A percentile compares a stretch with the other conserved stretches of the same genome.
phyloP scores from a whole-genome alignment of 2,329 filamentous ascomycete species.

The Arachnomyces sp. region DNA sequence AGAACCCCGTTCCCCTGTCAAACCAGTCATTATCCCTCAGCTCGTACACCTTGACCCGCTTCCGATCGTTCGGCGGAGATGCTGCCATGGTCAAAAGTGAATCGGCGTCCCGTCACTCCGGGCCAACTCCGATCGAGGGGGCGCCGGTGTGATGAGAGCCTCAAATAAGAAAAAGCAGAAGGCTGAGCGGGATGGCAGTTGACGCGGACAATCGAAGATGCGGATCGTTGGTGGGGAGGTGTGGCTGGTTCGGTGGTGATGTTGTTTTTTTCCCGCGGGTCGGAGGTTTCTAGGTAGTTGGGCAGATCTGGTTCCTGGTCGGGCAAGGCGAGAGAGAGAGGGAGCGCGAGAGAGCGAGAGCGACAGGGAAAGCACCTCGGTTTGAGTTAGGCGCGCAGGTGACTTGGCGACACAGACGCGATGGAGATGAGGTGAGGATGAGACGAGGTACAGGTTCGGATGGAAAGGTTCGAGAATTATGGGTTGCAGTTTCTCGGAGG shows the following conservation, averaged over 20 bases:
- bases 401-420: too few species aligned
- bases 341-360: neutral
- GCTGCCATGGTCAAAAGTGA: slow-evolving; percentile 38
- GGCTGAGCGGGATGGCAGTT: slow-evolving; percentile 1
- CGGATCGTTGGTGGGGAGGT: slow-evolving; percentile 5
- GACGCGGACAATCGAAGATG: slow-evolving; percentile 16
- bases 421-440: too few species aligned
- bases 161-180: slow-evolving; percentile 12
- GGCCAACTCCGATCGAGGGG: slow-evolving; percentile 27
- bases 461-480: too few species aligned
- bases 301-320: too few species aligned
- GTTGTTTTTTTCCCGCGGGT: too few species aligned
- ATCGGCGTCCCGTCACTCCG: slow-evolving; percentile 32
- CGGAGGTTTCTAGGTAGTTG: too few species aligned
- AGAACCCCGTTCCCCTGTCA: slow-evolving; percentile 93
- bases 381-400: neutral
- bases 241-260: neutral
- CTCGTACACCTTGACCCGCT: slow-evolving; percentile 95
- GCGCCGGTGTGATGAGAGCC: slow-evolving; percentile 27
- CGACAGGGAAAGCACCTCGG: neutral
- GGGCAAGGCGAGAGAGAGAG: neutral
- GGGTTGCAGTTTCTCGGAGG: too few species aligned
- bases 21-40: slow-evolving; percentile 99
- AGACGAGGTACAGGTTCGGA: too few species aligned
- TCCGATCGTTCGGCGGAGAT: slow-evolving; percentile 43